Evolutionary conservation across 192 early-diverging fungal genomes (phyloP).

Genomic region (Dimargaris xerosporica): DNA sequence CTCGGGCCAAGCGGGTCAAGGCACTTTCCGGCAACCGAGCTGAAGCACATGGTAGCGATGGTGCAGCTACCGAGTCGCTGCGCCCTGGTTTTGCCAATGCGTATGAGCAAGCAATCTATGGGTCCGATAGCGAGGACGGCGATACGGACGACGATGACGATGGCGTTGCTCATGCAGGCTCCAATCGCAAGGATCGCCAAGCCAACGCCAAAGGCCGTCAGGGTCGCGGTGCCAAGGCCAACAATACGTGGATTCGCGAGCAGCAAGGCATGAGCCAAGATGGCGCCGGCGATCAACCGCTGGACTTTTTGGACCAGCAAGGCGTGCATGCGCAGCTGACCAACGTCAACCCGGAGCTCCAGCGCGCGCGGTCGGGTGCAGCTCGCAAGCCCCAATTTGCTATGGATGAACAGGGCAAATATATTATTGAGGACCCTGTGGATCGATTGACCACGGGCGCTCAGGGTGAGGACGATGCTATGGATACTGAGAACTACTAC

Average conservation of each 20-base stretch:
- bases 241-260: constrained; percentile 49
- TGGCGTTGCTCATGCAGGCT: constrained; percentile 14
- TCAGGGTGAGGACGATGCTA: constrained; percentile 22
- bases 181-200: not conserved
- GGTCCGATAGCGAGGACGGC: constrained; percentile 81
- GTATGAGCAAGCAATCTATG: constrained; percentile 83
- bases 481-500: constrained; percentile 68
- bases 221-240: constrained; percentile 9
- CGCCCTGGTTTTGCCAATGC: constrained; percentile 41
- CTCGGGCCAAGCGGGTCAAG: constrained; percentile 57
- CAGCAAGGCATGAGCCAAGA: no score
- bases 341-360: constrained; percentile 19
- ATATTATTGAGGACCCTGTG: constrained; percentile 64
- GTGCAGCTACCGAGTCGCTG: constrained; percentile 31
- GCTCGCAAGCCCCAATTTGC: constrained; percentile 36
- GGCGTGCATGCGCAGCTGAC: constrained; percentile 55
- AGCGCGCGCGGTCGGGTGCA: constrained; percentile 24
- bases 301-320: constrained; percentile 89
- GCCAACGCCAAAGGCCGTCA: constrained; percentile 11
- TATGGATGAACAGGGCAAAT: constrained; percentile 54
- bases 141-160: constrained; percentile 53
- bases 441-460: constrained; percentile 22
- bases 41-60: constrained; percentile 24
- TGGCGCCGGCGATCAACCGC: constrained; percentile 42
- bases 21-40: constrained; percentile 20